Evolutionary conservation across 306 rosid species (phyloP).

Genomic region (Fagus crenata): DNA sequence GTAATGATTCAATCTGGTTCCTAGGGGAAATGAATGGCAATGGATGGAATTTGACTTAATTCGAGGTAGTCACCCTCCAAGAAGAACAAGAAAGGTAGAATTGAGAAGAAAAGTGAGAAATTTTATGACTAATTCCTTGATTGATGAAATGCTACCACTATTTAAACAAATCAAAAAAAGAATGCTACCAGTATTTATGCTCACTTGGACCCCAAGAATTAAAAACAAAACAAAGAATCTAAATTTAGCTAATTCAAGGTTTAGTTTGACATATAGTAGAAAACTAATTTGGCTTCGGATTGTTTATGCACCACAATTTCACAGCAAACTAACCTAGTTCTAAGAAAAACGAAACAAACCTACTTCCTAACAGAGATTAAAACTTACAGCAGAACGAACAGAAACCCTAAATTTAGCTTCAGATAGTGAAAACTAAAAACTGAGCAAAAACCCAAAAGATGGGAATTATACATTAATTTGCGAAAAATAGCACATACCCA

Average conservation of each 20-base stretch:
- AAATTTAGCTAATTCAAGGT: background rate
- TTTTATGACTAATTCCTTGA: no score
- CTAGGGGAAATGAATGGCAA: no score
- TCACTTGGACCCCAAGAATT: background rate
- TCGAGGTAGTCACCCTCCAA: no score
- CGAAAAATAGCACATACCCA: slow-evolving; percentile 4
- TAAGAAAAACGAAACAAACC: background rate
- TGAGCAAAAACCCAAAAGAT: background rate
- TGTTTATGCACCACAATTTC: background rate
- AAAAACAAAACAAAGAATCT: background rate
- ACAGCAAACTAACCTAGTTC: background rate
- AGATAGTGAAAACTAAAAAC: background rate
- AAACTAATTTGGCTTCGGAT: background rate
- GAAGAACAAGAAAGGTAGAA: no score
- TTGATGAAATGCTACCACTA: no score
- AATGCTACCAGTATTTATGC: no score
- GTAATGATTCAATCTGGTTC: no score
- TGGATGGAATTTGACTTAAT: no score
- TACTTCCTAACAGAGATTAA: background rate
- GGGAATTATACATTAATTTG: background rate
- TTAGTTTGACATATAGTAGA: background rate
- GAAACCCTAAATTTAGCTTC: background rate
- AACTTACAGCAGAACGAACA: background rate
- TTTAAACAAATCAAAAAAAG: no score
- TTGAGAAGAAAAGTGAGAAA: no score